A percentile compares a stretch with the other conserved stretches of the same genome.
These are phyloP conservation scores for Arthroderma sp. DNA, from an alignment of 2,329 filamentous ascomycete genomes.

Conservation along the genomic window DNA sequence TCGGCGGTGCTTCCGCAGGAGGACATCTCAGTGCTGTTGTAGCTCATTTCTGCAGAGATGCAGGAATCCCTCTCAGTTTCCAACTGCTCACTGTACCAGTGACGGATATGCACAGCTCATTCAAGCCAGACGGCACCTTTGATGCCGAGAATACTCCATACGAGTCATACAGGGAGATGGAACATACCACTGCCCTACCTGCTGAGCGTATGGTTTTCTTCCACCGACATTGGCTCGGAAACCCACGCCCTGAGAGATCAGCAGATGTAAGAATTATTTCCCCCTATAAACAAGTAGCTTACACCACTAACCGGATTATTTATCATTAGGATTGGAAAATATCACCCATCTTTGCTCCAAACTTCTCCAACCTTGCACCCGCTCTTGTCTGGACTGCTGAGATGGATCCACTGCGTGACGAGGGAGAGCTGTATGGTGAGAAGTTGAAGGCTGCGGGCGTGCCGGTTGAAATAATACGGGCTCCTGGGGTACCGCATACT, in stretches of 20 bases:
- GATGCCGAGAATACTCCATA: slow-evolving; percentile 25
- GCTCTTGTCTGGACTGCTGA: slow-evolving; percentile 29
- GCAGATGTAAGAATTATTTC: slow-evolving; percentile 18
- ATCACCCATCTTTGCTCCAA: slow-evolving; percentile 26
- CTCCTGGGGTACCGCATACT: slow-evolving; percentile 23
- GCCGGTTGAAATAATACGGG: slow-evolving; percentile 20
- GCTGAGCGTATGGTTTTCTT: slow-evolving; percentile 28
- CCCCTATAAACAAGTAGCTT: neutral
- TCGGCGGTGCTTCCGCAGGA: slow-evolving; percentile 30
- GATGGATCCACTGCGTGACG: slow-evolving; percentile 30
- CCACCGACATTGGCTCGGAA: slow-evolving; percentile 26
- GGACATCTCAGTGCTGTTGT: slow-evolving; percentile 28
- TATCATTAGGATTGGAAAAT: slow-evolving; percentile 28
- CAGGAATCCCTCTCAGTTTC: slow-evolving; percentile 21
- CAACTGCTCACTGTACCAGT: slow-evolving; percentile 27
- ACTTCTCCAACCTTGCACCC: slow-evolving; percentile 24
- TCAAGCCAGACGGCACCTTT: slow-evolving; percentile 24
- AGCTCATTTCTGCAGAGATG: slow-evolving; percentile 26
- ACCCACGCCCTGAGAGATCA: slow-evolving; percentile 22
- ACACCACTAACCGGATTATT: neutral
- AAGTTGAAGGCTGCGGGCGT: slow-evolving; percentile 25
- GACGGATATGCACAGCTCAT: slow-evolving; percentile 24
- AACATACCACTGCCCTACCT: slow-evolving; percentile 23
- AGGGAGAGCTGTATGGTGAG: slow-evolving; percentile 27
- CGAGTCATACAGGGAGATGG: slow-evolving; percentile 28